Percentiles rank a stretch among this genome's conserved stretches.
Conservation (phyloP, 1,284 basidiomycete species). For the Sphagnurus paluster region DNA sequence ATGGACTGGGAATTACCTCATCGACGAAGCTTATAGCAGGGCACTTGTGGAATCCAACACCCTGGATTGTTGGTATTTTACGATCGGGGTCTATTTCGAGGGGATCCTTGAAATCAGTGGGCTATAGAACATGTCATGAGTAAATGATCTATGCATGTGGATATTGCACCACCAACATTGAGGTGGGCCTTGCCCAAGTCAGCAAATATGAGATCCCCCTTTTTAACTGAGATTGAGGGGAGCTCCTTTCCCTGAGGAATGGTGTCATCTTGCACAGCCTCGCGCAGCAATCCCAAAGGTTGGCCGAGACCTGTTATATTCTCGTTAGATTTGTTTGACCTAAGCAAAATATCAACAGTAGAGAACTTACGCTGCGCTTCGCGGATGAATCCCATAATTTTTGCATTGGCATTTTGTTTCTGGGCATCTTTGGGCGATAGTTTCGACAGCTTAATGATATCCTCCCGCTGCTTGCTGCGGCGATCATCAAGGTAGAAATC, state of each 20-base stretch:
- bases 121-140: conserved; percentile 12
- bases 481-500: conserved; percentile 46
- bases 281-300: conserved; percentile 32
- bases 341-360: not conserved
- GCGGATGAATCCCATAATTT: conserved; percentile 41
- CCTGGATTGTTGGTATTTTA: conserved; percentile 31
- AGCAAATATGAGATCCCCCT: conserved; percentile 36
- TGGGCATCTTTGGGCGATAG: conserved; percentile 7
- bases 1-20: no score
- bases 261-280: conserved; percentile 23
- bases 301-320: conserved; percentile 19
- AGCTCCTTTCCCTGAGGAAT: conserved; percentile 29
- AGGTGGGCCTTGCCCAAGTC: conserved; percentile 39
- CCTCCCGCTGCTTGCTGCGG: conserved; percentile 28
- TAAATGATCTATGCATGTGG: conserved; percentile 11
- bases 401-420: conserved; percentile 27
- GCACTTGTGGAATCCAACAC: conserved; percentile 38
- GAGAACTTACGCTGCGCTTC: conserved; percentile 40
- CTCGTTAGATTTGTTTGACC: no score
- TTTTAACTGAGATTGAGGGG: conserved; percentile 25
- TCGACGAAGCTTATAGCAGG: conserved; percentile 33
- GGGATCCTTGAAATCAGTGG: conserved; percentile 35
- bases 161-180: conserved; percentile 34
- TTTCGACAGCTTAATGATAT: conserved; percentile 33
- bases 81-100: conserved; percentile 33